A percentile compares a stretch with the other conserved stretches of the same genome.
phyloP scores from a whole-genome alignment of 1,284 basidiomycete species.

The Chalciporus sp. region DNA sequence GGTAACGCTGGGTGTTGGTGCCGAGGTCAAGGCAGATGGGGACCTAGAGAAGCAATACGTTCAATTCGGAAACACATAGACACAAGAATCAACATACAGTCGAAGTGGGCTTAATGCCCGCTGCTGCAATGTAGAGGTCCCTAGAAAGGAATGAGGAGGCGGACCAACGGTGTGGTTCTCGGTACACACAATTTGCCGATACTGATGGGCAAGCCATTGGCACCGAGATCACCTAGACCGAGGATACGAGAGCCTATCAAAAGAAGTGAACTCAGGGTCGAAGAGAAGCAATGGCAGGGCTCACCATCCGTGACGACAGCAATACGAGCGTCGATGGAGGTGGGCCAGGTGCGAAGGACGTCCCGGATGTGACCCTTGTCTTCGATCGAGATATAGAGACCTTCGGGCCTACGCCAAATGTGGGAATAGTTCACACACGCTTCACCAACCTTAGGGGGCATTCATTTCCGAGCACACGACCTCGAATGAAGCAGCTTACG shows the following conservation, averaged over 20 bases:
- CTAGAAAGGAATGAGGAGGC: conserved; percentile 29
- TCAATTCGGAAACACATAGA: neutral
- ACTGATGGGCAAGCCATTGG: conserved; percentile 75
- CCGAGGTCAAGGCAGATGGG: conserved; percentile 81
- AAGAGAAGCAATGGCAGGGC: conserved; percentile 4
- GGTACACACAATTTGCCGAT: conserved; percentile 74
- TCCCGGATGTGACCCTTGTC: conserved; percentile 71
- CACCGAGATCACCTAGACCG: conserved; percentile 80
- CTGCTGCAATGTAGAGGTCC: conserved; percentile 77
- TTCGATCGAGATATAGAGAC: conserved; percentile 69
- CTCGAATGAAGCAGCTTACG: conserved; percentile 31
- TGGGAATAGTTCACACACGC: conserved; percentile 76
- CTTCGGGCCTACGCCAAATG: conserved; percentile 75
- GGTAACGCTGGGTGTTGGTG: conserved; percentile 74
- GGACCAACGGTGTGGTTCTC: neutral
- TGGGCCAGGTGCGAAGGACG: conserved; percentile 64
- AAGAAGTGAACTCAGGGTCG: conserved; percentile 6
- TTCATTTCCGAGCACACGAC: conserved; percentile 10
- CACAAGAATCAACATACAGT: conserved; percentile 37
- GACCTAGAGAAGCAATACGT: conserved; percentile 28
- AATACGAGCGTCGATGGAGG: conserved; percentile 55
- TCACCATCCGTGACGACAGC: conserved; percentile 78
- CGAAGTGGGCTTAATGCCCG: conserved; percentile 57
- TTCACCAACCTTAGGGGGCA: conserved; percentile 64
- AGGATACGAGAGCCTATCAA: conserved; percentile 70